These are phyloP conservation scores for Cladosporium sphaerospermum DNA, from an alignment of 2,329 filamentous ascomycete species.

Conservation along the genomic window DNA sequence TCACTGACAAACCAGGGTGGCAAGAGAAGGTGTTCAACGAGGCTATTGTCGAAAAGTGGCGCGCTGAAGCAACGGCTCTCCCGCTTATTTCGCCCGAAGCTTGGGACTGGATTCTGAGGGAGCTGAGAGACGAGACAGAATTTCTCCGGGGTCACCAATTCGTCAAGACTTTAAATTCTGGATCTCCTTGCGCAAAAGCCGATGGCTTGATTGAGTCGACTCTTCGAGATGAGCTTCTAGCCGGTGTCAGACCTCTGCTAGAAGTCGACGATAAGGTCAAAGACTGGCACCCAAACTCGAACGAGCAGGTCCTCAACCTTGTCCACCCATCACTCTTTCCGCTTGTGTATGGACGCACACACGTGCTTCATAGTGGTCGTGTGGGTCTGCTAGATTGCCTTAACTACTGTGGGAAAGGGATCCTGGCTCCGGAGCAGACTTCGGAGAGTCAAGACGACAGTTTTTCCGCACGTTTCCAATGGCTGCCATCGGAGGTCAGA, in stretches of 20 bases:
- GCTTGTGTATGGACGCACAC: constrained; percentile 46
- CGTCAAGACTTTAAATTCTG: constrained; percentile 42
- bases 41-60: constrained; percentile 24
- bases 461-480: constrained; percentile 8
- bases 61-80: constrained; percentile 15
- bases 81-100: constrained; percentile 15
- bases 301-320: constrained; percentile 50
- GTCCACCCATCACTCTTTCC: constrained; percentile 59
- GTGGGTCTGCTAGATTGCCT: constrained; percentile 26
- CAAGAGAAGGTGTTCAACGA: constrained; percentile 25
- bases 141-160: constrained; percentile 37
- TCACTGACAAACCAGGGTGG: constrained; percentile 31
- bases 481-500: constrained; percentile 10
- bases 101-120: constrained; percentile 28
- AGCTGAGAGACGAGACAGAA: constrained; percentile 47
- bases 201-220: constrained; percentile 39
- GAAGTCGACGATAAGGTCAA: constrained; percentile 30
- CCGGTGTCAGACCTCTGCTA: constrained; percentile 45
- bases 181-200: constrained; percentile 47
- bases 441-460: not conserved
- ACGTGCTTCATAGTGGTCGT: constrained; percentile 29
- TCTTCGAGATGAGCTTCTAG: constrained; percentile 38
- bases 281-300: constrained; percentile 9
- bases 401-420: constrained; percentile 24
- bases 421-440: not conserved